Conservation (phyloP, 148 eudicot species). For the Dianthus caryophyllus region DNA sequence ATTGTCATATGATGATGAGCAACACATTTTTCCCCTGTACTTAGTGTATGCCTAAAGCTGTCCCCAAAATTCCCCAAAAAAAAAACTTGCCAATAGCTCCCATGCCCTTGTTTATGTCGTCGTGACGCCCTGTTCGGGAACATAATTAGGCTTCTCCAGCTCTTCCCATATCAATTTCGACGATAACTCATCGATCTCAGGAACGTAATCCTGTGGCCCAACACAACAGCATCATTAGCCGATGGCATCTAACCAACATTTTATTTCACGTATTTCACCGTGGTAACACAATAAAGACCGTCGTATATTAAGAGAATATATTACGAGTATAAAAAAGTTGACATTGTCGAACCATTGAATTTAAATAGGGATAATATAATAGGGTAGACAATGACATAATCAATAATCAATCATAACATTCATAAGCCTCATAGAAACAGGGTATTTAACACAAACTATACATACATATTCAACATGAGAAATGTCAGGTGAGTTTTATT, state of each 20-base stretch:
- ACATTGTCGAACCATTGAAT: no score
- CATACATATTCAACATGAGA: no score
- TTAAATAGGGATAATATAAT: no score
- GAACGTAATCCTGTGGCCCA: constrained; percentile 66
- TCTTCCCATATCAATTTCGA: constrained; percentile 81
- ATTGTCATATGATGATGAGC: constrained; percentile 22
- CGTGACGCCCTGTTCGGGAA: constrained; percentile 35
- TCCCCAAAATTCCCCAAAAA: constrained; percentile 16
- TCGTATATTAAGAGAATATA: no score
- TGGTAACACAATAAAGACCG: no score
- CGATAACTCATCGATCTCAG: constrained; percentile 65
- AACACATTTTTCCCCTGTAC: constrained; percentile 35
- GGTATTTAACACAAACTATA: no score
- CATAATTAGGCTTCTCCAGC: constrained; percentile 50
- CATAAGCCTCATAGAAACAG: no score
- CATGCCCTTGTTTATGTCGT: constrained; percentile 20
- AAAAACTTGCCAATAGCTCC: constrained; percentile 6
- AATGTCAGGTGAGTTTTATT: no score
- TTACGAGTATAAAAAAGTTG: no score
- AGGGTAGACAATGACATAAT: no score
- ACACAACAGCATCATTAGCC: neutral
- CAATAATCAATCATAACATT: no score
- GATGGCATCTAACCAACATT: neutral
- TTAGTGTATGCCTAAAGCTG: constrained; percentile 23
- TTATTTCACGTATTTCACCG: no score